phyloP scores from a whole-genome alignment of 2,329 filamentous ascomycete species.

The Fusarium poae region DNA sequence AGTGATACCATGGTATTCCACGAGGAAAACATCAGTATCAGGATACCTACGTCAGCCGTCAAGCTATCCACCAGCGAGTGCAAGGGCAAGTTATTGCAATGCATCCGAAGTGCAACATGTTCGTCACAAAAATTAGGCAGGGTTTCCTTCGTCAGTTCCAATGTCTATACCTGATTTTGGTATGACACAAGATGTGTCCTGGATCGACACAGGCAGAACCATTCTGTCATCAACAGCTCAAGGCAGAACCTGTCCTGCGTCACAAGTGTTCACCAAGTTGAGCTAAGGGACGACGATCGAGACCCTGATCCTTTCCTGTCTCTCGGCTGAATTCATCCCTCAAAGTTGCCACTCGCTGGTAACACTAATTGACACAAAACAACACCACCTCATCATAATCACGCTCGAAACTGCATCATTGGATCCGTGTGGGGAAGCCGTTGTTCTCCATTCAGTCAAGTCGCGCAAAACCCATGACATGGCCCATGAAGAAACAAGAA shows the following conservation, averaged over 20 bases:
- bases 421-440: constrained; percentile 3
- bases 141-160: neutral
- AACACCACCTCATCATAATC: constrained; percentile 20
- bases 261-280: constrained; percentile 26
- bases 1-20: neutral
- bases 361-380: neutral
- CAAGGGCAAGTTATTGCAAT: neutral
- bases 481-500: neutral
- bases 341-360: constrained; percentile 28
- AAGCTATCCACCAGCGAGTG: neutral
- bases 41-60: neutral
- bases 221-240: constrained; percentile 17
- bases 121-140: constrained; percentile 12
- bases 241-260: constrained; percentile 38
- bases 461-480: neutral
- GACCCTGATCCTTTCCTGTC: constrained; percentile 23
- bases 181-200: constrained; percentile 7
- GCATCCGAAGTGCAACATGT: neutral
- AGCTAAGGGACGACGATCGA: constrained; percentile 22
- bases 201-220: constrained; percentile 14
- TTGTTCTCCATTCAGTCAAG: neutral
- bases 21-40: neutral
- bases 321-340: constrained; percentile 12
- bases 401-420: constrained; percentile 3
- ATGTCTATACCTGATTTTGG: constrained; percentile 11